Base-by-base conservation (phyloP, 495 filamentous ascomycete species). In the Penicillium subrubescens region DNA sequence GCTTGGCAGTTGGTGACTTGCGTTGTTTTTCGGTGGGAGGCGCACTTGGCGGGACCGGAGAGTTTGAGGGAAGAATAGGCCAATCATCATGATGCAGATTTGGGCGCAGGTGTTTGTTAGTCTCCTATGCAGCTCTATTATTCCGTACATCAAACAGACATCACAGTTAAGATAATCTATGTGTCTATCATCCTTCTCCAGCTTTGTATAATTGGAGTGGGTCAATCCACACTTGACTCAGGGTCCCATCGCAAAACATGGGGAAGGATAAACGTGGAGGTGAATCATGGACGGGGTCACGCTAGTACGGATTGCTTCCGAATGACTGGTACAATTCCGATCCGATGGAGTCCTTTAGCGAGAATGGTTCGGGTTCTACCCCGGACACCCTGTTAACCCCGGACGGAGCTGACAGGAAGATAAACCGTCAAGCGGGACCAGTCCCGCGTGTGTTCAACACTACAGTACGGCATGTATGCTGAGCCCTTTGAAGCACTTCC, bases 241-340 rank as follows among this genome's bases (percentile, higher is more conserved):
- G 21, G 44, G 44, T 48, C 44, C 11, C 8, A 19, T 21, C 43
- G 15, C 12, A 17, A 15, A 17, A 12, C 1, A 3, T 5, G 43
- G 43, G 19, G 8, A 46, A 46, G 43, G 14, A 8, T 3, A 6
- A 15, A 27, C 12, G 23, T 15, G 23, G 48, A 17, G 12, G 25
- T 41, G 37, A 41, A 41, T 41, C 37, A 51, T 51, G n/a, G 48
- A 15, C 11, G 23, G 5, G 25, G 6, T n/a, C 21, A 50, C 46
- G 46, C 23, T 17, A 25, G 8, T n/a, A n/a, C 41, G 19, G 23
- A 5, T 23, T 1, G 33, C 31, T 21, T 56, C 53, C 53, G 53
- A 56, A 25, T n/a, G 34, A 23, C n/a, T 51, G 59, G 59, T 51
- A 27, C n/a, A 14, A n/a, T 25, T 25, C 57, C 57, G 33, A 56